Evolutionary conservation across 2,329 filamentous ascomycete species (phyloP).

Genomic region (Stenocarpella maydis): DNA sequence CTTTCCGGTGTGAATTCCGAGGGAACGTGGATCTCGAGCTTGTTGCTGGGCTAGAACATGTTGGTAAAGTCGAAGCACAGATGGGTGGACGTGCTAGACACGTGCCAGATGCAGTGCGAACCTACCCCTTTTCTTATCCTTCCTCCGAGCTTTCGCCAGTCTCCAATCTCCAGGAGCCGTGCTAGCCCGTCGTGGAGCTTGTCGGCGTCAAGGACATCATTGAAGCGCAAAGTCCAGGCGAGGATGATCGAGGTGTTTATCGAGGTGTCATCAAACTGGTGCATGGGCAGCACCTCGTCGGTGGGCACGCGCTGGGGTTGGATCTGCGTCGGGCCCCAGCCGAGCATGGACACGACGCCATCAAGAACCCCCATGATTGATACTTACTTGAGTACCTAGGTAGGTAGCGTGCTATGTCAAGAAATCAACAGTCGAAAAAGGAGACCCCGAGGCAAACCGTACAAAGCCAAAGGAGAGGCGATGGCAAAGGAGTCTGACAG

Average conservation of each 20-base stretch:
- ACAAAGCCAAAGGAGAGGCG: no score
- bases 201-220: slow-evolving; percentile 55
- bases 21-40: slow-evolving; percentile 47
- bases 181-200: slow-evolving; percentile 48
- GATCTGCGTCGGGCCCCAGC: neutral
- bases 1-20: slow-evolving; percentile 41
- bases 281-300: slow-evolving; percentile 44
- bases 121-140: slow-evolving; percentile 44
- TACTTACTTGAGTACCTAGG: no score
- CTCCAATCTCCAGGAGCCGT: slow-evolving; percentile 50
- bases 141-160: slow-evolving; percentile 57
- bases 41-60: slow-evolving; percentile 36
- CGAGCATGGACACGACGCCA: neutral
- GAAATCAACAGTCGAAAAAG: no score
- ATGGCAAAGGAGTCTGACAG: no score
- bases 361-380: slow-evolving; percentile 4
- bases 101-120: no score
- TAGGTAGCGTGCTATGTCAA: no score
- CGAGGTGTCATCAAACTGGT: slow-evolving; percentile 44
- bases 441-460: no score
- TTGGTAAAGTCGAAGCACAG: neutral
- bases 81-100: no score
- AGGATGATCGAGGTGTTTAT: slow-evolving; percentile 41
- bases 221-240: slow-evolving; percentile 50
- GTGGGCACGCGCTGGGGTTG: slow-evolving; percentile 35